phyloP scores from a whole-genome alignment of 2,329 filamentous ascomycete species.

The Tympanopsis confertula region DNA sequence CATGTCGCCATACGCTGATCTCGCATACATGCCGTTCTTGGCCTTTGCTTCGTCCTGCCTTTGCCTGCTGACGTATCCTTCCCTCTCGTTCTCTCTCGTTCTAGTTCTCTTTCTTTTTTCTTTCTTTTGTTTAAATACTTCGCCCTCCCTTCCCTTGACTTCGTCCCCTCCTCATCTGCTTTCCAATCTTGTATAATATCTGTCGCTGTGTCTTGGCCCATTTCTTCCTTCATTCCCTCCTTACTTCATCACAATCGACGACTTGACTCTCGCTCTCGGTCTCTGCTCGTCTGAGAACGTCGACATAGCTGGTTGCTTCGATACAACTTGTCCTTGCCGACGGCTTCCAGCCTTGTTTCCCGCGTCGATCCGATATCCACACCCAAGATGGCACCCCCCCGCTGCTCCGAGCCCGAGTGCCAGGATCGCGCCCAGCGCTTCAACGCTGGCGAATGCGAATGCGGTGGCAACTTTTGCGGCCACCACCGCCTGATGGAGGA shows the following conservation, averaged over 20 bases:
- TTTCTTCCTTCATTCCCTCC: too few species aligned
- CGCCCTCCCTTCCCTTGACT: neutral
- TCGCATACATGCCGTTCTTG: too few species aligned
- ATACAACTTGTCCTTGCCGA: too few species aligned
- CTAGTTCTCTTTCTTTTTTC: neutral
- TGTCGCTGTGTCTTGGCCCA: too few species aligned
- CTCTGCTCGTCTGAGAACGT: too few species aligned
- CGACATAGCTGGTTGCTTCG: too few species aligned
- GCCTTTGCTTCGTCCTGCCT: neutral
- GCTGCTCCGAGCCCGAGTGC: neutral
- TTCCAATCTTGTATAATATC: too few species aligned
- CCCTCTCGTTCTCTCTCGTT: neutral
- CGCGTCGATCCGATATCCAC: too few species aligned
- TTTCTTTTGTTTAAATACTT: neutral
- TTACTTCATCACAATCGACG: too few species aligned
- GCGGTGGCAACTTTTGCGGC: slow-evolving; percentile 1
- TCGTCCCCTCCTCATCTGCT: neutral
- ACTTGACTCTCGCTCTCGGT: too few species aligned
- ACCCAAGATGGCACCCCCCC: neutral
- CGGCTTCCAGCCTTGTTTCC: too few species aligned
- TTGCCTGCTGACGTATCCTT: neutral
- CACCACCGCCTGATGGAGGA: neutral
- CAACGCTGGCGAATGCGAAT: neutral
- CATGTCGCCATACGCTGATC: too few species aligned
- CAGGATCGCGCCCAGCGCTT: neutral